A percentile compares a stretch with the other conserved stretches of the same genome.
These are phyloP conservation scores for Cyberlindnera petersonii DNA, from an alignment of 805 yeast species.

Conservation along the genomic window DNA sequence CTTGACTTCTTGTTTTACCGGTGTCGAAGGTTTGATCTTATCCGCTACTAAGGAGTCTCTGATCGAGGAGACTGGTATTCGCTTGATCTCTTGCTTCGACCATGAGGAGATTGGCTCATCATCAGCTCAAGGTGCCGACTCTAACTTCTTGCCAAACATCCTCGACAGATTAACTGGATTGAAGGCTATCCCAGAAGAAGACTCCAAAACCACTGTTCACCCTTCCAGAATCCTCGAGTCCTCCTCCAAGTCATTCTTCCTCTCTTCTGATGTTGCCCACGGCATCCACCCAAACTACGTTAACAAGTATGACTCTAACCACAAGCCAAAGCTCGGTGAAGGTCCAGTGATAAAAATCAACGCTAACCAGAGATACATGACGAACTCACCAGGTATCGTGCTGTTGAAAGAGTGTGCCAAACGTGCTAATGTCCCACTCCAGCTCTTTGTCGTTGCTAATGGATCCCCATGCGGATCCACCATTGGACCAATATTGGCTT, in stretches of 20 bases:
- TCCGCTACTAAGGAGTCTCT: constrained; percentile 40
- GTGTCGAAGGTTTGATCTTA: constrained; percentile 65
- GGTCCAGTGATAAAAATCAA: constrained; percentile 94
- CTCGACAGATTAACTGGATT: constrained; percentile 60
- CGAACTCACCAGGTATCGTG: constrained; percentile 87
- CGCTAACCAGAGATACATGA: constrained; percentile 93
- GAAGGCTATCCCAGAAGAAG: constrained; percentile 28
- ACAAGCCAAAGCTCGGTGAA: constrained; percentile 74
- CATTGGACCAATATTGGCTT: constrained; percentile 89
- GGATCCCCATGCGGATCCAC: constrained; percentile 96
- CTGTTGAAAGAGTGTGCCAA: constrained; percentile 70
- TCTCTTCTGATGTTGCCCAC: constrained; percentile 96
- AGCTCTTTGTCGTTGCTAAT: constrained; percentile 87
- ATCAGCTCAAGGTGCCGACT: constrained; percentile 95
- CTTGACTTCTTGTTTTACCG: constrained; percentile 80
- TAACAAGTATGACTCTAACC: constrained; percentile 68
- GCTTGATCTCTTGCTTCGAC: constrained; percentile 80
- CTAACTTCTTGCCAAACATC: constrained; percentile 81
- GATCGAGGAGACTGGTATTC: constrained; percentile 51
- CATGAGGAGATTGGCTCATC: constrained; percentile 95
- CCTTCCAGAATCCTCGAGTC: constrained; percentile 47
- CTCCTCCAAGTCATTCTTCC: constrained; percentile 74
- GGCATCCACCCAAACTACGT: constrained; percentile 93
- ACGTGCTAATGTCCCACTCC: constrained; percentile 70
- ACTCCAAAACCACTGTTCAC: constrained; percentile 29